These are phyloP conservation scores for Ophiocordyceps sinensis DNA, from an alignment of 2,329 filamentous ascomycete species.

Conservation along the genomic window DNA sequence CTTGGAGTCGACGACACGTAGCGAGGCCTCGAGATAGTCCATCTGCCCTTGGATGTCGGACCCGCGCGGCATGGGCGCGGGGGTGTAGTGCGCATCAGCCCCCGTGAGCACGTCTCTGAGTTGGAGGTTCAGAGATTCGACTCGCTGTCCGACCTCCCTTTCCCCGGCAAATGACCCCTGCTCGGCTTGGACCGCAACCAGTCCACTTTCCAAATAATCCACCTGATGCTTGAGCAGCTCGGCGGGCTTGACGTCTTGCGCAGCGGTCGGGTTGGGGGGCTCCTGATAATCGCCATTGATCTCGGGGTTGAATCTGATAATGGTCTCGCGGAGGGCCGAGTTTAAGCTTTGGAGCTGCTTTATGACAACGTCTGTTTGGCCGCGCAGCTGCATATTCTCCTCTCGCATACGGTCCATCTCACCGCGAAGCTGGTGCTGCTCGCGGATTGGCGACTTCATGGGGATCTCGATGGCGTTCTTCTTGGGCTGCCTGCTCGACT, in stretches of 20 bases:
- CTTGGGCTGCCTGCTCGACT: slow-evolving; percentile 13
- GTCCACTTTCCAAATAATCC: slow-evolving; percentile 54
- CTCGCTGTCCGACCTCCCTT: slow-evolving; percentile 31
- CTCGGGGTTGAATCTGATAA: slow-evolving; percentile 47
- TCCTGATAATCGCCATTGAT: slow-evolving; percentile 30
- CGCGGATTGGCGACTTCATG: slow-evolving; percentile 40
- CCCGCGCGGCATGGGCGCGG: slow-evolving; percentile 42
- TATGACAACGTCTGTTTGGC: slow-evolving; percentile 16
- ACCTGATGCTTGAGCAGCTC: slow-evolving; percentile 42
- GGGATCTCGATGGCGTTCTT: slow-evolving; percentile 40
- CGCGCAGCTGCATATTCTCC: slow-evolving; percentile 25
- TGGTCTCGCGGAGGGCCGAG: slow-evolving; percentile 48
- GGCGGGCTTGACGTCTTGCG: slow-evolving; percentile 23
- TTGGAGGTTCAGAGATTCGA: slow-evolving; percentile 49
- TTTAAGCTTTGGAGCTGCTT: slow-evolving; percentile 55
- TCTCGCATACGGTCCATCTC: slow-evolving; percentile 31
- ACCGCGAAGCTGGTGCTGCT: slow-evolving; percentile 35
- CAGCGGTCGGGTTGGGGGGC: slow-evolving; percentile 20
- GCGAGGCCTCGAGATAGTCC: slow-evolving; percentile 47
- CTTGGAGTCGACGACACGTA: slow-evolving; percentile 34
- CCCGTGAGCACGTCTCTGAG: slow-evolving; percentile 42
- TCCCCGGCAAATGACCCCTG: slow-evolving; percentile 25
- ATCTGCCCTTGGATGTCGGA: slow-evolving; percentile 52
- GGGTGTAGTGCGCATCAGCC: slow-evolving; percentile 32
- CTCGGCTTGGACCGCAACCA: slow-evolving; percentile 45